These are phyloP conservation scores for Suhomyces emberorum DNA, from an alignment of 805 yeast genomes.

Conservation along the genomic window DNA sequence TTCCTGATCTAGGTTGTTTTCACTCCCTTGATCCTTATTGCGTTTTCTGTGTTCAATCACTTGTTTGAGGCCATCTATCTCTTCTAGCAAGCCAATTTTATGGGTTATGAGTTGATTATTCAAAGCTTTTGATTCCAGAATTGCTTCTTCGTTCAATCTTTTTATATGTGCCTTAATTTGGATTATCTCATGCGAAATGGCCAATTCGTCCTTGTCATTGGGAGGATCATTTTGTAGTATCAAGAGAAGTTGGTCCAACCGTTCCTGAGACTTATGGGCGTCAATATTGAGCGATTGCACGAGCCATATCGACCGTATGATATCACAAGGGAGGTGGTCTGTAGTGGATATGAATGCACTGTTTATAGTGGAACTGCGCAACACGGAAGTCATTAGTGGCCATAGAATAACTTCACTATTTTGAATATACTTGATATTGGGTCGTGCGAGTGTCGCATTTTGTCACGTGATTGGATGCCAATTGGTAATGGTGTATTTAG, in stretches of 20 bases:
- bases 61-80: slow-evolving; percentile 19
- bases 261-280: slow-evolving; percentile 15
- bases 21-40: not conserved
- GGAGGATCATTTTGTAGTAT: no score
- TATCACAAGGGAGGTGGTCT: slow-evolving; percentile 44
- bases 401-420: no score
- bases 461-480: no score
- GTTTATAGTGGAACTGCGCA: slow-evolving; percentile 20
- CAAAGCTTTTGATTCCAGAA: slow-evolving; percentile 26
- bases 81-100: slow-evolving; percentile 19
- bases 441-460: no score
- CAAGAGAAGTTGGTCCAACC: slow-evolving; percentile 6
- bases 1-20: slow-evolving; percentile 8
- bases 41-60: slow-evolving; percentile 1
- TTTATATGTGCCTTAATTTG: slow-evolving; percentile 10
- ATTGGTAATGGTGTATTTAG: no score
- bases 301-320: slow-evolving; percentile 42
- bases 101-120: slow-evolving; percentile 32
- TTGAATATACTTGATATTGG: no score
- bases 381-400: slow-evolving; percentile 5
- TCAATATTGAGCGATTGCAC: slow-evolving; percentile 35
- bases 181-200: slow-evolving; percentile 8
- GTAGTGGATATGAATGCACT: slow-evolving; percentile 40
- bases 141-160: slow-evolving; percentile 17
- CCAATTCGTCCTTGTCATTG: not conserved